phyloP scores from a whole-genome alignment of 495 filamentous ascomycete species.

The Aspergillus nidulans region DNA sequence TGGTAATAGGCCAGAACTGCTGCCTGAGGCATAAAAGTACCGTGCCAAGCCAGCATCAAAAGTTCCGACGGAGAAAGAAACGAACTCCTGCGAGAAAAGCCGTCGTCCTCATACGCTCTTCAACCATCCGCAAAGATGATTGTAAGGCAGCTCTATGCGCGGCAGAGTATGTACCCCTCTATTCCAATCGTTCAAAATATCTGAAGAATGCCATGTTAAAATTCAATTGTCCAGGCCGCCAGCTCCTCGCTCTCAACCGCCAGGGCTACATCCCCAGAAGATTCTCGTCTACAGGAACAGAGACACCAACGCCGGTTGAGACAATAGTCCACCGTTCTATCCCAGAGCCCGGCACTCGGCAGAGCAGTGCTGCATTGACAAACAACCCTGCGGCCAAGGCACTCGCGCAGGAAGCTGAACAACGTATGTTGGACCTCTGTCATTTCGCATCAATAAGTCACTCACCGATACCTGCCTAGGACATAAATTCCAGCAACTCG shows the following conservation, averaged over 20 bases:
- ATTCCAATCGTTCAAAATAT: neutral
- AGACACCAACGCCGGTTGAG: slow-evolving; percentile 15
- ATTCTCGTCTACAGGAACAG: slow-evolving; percentile 33
- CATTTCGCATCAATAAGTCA: neutral
- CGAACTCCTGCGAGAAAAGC: slow-evolving; percentile 18
- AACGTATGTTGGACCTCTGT: slow-evolving; percentile 17
- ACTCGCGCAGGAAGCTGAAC: slow-evolving; percentile 11
- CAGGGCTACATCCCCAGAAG: slow-evolving; percentile 33
- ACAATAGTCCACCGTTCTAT: slow-evolving; percentile 17
- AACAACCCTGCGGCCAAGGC: slow-evolving; percentile 1
- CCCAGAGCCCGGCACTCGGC: slow-evolving; percentile 4
- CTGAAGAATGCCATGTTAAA: slow-evolving; percentile 7
- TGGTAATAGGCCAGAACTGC: neutral
- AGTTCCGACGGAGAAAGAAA: slow-evolving; percentile 38
- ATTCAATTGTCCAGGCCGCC: slow-evolving; percentile 33
- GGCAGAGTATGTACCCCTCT: slow-evolving; percentile 36
- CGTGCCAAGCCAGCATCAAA: slow-evolving; percentile 40
- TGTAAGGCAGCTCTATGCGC: slow-evolving; percentile 38
- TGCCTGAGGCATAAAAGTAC: slow-evolving; percentile 33
- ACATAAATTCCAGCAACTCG: slow-evolving; percentile 29
- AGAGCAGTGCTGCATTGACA: slow-evolving; percentile 1
- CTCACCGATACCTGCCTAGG: slow-evolving; percentile 17
- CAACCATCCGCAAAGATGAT: slow-evolving; percentile 35
- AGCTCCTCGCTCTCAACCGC: slow-evolving; percentile 36
- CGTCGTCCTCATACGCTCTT: slow-evolving; percentile 6